These are phyloP conservation scores for Penicillium flavigenum DNA, from an alignment of 495 filamentous ascomycete species.

Conservation along the genomic window DNA sequence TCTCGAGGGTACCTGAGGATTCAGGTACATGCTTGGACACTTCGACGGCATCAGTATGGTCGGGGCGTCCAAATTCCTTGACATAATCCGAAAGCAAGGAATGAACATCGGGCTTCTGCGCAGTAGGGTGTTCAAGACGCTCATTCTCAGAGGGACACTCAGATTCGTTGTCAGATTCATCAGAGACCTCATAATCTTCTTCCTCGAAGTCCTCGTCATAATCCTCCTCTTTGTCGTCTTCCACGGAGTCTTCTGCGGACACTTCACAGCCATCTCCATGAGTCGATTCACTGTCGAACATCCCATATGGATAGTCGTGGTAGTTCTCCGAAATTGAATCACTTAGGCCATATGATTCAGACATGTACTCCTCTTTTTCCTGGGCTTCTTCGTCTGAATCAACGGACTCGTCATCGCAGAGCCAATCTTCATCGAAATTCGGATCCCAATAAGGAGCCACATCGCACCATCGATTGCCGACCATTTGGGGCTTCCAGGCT, in stretches of 20 bases:
- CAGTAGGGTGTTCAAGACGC: neutral
- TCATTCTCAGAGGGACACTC: constrained; percentile 12
- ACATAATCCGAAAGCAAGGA: neutral
- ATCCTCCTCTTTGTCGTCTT: constrained; percentile 7
- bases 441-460: constrained; percentile 15
- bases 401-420: constrained; percentile 12
- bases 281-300: neutral
- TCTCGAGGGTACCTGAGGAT: too few relatives aligned
- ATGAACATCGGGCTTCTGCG: neutral
- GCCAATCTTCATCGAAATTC: neutral
- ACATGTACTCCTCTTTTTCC: neutral
- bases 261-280: neutral
- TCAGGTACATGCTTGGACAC: neutral
- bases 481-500: constrained; percentile 3
- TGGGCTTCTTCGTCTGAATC: constrained; percentile 11
- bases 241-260: neutral
- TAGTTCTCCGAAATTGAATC: neutral
- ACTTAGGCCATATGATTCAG: neutral
- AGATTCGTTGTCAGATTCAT: constrained; percentile 14
- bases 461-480: constrained; percentile 1
- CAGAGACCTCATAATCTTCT: neutral
- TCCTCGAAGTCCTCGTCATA: neutral
- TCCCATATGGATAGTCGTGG: neutral
- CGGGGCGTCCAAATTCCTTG: neutral
- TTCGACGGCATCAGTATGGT: constrained; percentile 3